phyloP scores from a whole-genome alignment of 345 rosid species.

The Populus alba region DNA sequence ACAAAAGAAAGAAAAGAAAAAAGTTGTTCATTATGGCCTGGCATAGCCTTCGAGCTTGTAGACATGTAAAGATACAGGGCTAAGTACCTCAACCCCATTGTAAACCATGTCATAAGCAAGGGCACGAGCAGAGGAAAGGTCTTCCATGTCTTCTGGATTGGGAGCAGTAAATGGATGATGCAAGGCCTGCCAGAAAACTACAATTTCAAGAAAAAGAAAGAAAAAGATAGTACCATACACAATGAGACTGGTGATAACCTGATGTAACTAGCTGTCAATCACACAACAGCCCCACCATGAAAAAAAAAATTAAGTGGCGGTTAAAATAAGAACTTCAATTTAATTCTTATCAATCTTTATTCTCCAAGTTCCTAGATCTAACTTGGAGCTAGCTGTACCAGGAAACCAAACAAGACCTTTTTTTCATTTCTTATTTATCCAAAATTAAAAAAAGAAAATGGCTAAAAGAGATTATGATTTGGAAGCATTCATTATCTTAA shows the following conservation, averaged over 20 bases:
- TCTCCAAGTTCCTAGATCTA: neutral
- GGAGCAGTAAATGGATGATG: constrained; percentile 99
- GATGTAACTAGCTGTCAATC: neutral
- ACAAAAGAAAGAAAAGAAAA: constrained; percentile 1
- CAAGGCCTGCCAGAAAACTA: constrained; percentile 55
- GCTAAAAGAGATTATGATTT: neutral
- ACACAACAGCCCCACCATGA: neutral
- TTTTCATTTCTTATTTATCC: neutral
- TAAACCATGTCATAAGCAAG: constrained; percentile 98
- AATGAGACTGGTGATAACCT: neutral
- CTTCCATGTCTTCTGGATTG: constrained; percentile 78
- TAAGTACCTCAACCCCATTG: constrained; percentile 87
- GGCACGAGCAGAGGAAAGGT: constrained; percentile 87
- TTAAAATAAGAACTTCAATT: neutral
- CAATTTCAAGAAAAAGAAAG: constrained; percentile 3
- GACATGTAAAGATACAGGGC: constrained; percentile 1
- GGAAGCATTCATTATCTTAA: neutral
- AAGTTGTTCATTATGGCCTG: neutral
- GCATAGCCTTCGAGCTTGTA: constrained; percentile 1
- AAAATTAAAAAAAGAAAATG: neutral
- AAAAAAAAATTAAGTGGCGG: neutral
- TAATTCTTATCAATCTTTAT: neutral
- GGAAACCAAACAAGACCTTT: neutral
- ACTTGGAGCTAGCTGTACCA: neutral
- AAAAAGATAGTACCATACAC: neutral